A percentile compares a stretch with the other conserved stretches of the same genome.
Conservation (phyloP, 345 rosid genomes). For the Murraya koenigii region DNA sequence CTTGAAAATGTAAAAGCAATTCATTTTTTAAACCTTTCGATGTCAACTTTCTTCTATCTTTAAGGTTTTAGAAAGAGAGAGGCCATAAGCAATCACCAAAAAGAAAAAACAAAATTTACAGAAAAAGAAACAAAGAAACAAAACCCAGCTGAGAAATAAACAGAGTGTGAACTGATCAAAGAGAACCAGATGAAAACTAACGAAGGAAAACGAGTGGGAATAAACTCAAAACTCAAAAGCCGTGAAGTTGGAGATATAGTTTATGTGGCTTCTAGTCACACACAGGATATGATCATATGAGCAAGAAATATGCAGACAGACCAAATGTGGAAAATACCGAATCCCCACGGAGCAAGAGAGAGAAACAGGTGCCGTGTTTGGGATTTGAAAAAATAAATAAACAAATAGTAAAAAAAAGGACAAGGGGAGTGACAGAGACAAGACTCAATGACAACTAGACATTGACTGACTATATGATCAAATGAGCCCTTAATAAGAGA, state of each 20-base stretch:
- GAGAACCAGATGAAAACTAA: background rate
- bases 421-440: conserved; percentile 20
- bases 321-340: background rate
- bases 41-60: conserved; percentile 1
- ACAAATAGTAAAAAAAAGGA: background rate
- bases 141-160: background rate
- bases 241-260: background rate
- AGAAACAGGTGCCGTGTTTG: conserved; percentile 6
- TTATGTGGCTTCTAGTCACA: background rate
- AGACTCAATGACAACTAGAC: background rate
- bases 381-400: background rate
- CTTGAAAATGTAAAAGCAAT: conserved; percentile 44
- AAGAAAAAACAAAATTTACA: background rate
- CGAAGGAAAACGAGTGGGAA: background rate
- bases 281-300: background rate
- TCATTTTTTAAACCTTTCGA: conserved; percentile 25
- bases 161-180: background rate
- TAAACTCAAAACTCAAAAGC: background rate
- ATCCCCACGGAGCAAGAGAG: background rate
- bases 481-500: too few relatives aligned
- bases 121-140: background rate
- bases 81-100: background rate
- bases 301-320: background rate
- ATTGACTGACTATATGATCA: background rate
- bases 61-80: background rate